Conservation (phyloP, 2,329 filamentous ascomycete genomes). For the Cryphonectria carpinicola region DNA sequence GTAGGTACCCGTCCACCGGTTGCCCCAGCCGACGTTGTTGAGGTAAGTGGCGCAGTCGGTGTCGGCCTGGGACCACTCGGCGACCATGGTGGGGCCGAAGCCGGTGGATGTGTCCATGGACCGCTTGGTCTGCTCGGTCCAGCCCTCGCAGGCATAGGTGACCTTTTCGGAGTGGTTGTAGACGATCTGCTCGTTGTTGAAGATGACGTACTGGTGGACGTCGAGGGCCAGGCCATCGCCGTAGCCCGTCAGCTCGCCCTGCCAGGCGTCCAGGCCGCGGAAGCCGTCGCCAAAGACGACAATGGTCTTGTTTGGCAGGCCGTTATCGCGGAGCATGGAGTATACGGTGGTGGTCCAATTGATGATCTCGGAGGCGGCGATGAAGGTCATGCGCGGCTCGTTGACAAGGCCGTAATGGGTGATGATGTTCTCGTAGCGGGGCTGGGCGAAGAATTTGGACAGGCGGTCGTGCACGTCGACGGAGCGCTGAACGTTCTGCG, state of each 20-base stretch:
- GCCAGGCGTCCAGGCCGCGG: slow-evolving; percentile 88
- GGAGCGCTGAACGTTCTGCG: slow-evolving; percentile 76
- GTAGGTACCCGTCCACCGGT: slow-evolving; percentile 89
- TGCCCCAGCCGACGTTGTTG: slow-evolving; percentile 88
- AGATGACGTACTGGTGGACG: slow-evolving; percentile 98
- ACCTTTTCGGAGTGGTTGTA: slow-evolving; percentile 84
- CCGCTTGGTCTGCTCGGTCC: slow-evolving; percentile 76
- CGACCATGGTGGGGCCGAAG: slow-evolving; percentile 92
- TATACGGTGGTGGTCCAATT: slow-evolving; percentile 80
- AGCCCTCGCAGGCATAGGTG: slow-evolving; percentile 83
- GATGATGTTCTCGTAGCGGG: slow-evolving; percentile 89
- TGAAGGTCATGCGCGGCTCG: slow-evolving; percentile 84
- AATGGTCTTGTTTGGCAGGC: slow-evolving; percentile 64
- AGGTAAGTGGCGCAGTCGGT: slow-evolving; percentile 88
- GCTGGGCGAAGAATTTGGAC: slow-evolving; percentile 89
- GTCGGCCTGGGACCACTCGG: slow-evolving; percentile 97
- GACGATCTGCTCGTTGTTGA: slow-evolving; percentile 86
- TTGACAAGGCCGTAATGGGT: slow-evolving; percentile 94
- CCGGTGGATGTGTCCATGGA: slow-evolving; percentile 76
- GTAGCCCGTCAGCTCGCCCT: slow-evolving; percentile 75
- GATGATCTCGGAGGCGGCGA: slow-evolving; percentile 69
- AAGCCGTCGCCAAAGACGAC: slow-evolving; percentile 95
- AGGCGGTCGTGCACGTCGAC: slow-evolving; percentile 87
- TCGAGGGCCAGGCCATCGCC: slow-evolving; percentile 80
- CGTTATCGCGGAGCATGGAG: slow-evolving; percentile 74